phyloP scores from a whole-genome alignment of 176 grass and related monocot genomes.

The Guadua angustifolia region DNA sequence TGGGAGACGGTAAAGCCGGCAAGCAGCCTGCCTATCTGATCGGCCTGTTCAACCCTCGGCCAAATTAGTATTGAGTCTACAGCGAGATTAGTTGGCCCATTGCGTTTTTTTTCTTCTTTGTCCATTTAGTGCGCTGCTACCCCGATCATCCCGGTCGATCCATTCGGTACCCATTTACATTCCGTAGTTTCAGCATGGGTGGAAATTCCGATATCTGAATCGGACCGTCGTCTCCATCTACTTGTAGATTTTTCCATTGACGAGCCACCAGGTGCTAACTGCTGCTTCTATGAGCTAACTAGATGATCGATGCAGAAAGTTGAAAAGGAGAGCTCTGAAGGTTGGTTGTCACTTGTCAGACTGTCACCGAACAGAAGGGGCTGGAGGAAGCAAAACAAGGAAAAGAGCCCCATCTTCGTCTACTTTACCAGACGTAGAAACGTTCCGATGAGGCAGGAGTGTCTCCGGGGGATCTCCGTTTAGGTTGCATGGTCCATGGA shows the following conservation, averaged over 20 bases:
- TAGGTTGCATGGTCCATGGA: no score
- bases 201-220: background rate
- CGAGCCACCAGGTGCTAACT: background rate
- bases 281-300: background rate
- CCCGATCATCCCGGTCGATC: background rate
- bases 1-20: background rate
- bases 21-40: background rate
- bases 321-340: no score
- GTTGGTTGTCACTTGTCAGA: no score
- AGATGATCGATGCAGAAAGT: background rate
- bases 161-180: background rate
- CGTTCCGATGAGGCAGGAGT: no score
- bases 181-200: background rate
- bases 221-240: background rate
- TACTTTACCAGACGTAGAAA: no score
- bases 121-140: background rate
- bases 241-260: background rate
- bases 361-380: no score
- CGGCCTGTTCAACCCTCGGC: background rate
- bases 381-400: no score
- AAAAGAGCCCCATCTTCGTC: no score
- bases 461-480: no score
- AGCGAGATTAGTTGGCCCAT: background rate
- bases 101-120: background rate
- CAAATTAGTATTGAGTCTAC: background rate